Evolutionary conservation across 164 flowering plant genomes (phyloP).

Genomic region (Kingdonia uniflora): DNA sequence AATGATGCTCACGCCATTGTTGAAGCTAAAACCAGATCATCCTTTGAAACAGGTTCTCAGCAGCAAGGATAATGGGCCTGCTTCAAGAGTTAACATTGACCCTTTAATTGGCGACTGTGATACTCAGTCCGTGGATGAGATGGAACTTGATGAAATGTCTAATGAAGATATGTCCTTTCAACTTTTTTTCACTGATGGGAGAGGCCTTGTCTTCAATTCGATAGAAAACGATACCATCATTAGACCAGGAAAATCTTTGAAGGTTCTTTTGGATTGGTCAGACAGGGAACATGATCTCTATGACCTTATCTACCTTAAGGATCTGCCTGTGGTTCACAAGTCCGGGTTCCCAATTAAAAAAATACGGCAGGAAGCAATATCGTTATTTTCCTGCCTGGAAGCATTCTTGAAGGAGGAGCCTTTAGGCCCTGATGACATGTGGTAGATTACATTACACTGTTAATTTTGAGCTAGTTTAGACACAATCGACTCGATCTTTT

Average conservation of each 20-base stretch:
- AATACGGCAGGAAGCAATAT: constrained; percentile 66
- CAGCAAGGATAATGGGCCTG: constrained; percentile 37
- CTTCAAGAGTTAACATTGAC: constrained; percentile 21
- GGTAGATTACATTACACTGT: constrained; percentile 24
- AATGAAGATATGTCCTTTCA: constrained; percentile 30
- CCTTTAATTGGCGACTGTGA: constrained; percentile 13
- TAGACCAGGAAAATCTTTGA: constrained; percentile 26
- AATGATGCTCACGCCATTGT: constrained; percentile 56
- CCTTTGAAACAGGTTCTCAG: constrained; percentile 20
- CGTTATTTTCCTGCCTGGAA: constrained; percentile 88
- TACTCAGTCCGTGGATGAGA: constrained; percentile 21
- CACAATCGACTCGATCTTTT: no score
- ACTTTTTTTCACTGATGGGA: constrained; percentile 51
- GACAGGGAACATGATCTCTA: constrained; percentile 56
- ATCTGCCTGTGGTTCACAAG: constrained; percentile 79
- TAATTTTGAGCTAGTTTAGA: neutral
- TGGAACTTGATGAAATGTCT: constrained; percentile 28
- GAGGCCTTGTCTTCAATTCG: constrained; percentile 26
- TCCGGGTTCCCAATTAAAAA: constrained; percentile 53
- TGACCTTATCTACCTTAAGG: constrained; percentile 60
- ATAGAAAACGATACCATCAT: constrained; percentile 34
- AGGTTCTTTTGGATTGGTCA: constrained; percentile 69
- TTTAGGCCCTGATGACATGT: constrained; percentile 96
- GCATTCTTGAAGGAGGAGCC: constrained; percentile 97
- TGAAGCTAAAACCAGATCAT: constrained; percentile 26